Evolutionary conservation across 441 rosid species (phyloP).

Genomic region (Gossypium laxum): DNA sequence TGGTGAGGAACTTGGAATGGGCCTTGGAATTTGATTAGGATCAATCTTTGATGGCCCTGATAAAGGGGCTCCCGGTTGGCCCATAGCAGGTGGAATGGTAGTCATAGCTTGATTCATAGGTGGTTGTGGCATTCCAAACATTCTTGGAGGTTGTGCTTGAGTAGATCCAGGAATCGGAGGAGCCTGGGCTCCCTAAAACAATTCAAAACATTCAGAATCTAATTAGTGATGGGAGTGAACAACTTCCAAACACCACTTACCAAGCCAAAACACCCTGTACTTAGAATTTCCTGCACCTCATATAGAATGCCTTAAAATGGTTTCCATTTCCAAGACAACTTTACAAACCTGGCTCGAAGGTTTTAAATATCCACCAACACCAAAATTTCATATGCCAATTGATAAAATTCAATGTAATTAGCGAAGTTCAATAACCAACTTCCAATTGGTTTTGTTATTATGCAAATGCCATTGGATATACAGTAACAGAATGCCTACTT

Average conservation of each 20-base stretch:
- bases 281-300: neutral
- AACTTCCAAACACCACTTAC: neutral
- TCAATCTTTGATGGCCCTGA: slow-evolving; percentile 40
- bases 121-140: slow-evolving; percentile 38
- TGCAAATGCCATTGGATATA: neutral
- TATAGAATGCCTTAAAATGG: neutral
- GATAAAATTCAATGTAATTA: neutral
- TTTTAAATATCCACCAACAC: neutral
- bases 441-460: neutral
- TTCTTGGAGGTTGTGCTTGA: slow-evolving; percentile 38
- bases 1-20: slow-evolving; percentile 39
- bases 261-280: neutral
- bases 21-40: slow-evolving; percentile 53
- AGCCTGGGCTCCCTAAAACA: slow-evolving; percentile 29
- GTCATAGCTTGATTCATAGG: slow-evolving; percentile 44
- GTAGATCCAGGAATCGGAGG: slow-evolving; percentile 29
- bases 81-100: slow-evolving; percentile 36
- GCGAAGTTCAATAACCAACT: neutral
- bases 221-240: neutral
- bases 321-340: neutral
- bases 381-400: neutral
- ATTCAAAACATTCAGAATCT: slow-evolving; percentile 22
- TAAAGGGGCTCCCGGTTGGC: slow-evolving; percentile 36
- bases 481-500: neutral
- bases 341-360: neutral